A percentile compares a stretch with the other conserved stretches of the same genome.
phyloP scores from a whole-genome alignment of 139 green algal species.

The Asterochloris erici region DNA sequence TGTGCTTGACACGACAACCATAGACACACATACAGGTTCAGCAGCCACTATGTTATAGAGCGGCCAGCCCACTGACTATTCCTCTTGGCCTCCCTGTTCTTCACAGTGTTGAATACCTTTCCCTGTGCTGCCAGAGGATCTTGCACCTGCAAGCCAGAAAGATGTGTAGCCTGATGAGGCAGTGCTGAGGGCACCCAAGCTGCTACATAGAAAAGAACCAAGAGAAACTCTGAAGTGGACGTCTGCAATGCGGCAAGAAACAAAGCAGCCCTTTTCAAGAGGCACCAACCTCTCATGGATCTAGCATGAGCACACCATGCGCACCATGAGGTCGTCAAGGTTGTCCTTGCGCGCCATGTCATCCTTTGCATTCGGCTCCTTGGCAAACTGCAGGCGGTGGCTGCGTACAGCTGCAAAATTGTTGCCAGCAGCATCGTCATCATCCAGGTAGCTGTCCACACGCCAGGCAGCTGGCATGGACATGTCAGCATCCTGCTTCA shows the following conservation, averaged over 20 bases:
- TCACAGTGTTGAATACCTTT: background rate
- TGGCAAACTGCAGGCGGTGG: conserved; percentile 43
- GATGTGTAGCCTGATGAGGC: background rate
- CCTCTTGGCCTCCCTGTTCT: background rate
- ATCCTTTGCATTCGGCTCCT: conserved; percentile 34
- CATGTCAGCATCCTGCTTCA: conserved; percentile 68
- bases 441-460: conserved; percentile 37
- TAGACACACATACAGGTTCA: too few relatives aligned
- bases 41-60: too few relatives aligned
- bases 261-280: background rate
- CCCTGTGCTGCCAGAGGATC: conserved; percentile 71
- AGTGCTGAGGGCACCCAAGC: background rate
- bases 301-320: background rate
- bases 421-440: conserved; percentile 29
- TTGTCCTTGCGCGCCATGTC: conserved; percentile 57
- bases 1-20: too few relatives aligned
- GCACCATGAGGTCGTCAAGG: conserved; percentile 76
- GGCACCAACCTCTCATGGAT: background rate
- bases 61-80: too few relatives aligned
- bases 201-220: background rate
- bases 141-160: conserved; percentile 31
- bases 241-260: background rate
- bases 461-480: conserved; percentile 62
- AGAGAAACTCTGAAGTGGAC: background rate
- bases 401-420: conserved; percentile 42